These are phyloP conservation scores for Rhynchosporium agropyri DNA, from an alignment of 2,329 filamentous ascomycete species.

Conservation along the genomic window DNA sequence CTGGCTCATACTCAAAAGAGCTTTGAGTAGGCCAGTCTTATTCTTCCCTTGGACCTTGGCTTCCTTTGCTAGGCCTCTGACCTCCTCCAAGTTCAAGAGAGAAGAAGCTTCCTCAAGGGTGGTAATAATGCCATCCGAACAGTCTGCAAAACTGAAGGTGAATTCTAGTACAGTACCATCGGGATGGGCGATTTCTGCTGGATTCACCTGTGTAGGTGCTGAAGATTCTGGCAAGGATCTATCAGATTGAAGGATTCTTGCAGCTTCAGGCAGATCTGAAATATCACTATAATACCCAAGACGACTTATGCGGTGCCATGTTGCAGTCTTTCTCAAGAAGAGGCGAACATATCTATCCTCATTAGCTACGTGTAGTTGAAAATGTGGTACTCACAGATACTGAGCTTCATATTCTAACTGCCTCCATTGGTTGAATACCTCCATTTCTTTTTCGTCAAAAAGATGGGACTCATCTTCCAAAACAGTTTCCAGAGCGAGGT, in stretches of 20 bases:
- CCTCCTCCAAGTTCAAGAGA: slow-evolving; percentile 81
- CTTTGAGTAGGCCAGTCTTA: slow-evolving; percentile 76
- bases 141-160: slow-evolving; percentile 78
- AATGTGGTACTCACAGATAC: slow-evolving; percentile 70
- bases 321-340: slow-evolving; percentile 87
- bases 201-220: slow-evolving; percentile 36
- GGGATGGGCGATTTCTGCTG: slow-evolving; percentile 52
- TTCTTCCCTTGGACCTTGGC: slow-evolving; percentile 86
- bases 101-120: slow-evolving; percentile 82
- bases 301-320: slow-evolving; percentile 82
- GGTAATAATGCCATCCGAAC: slow-evolving; percentile 71
- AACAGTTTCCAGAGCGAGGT: slow-evolving; percentile 86
- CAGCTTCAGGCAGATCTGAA: slow-evolving; percentile 68
- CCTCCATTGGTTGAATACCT: slow-evolving; percentile 77
- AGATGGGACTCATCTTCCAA: slow-evolving; percentile 85
- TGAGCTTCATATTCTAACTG: slow-evolving; percentile 79
- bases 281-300: slow-evolving; percentile 85
- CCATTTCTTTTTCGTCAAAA: slow-evolving; percentile 77
- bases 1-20: slow-evolving; percentile 73
- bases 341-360: slow-evolving; percentile 77
- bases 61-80: slow-evolving; percentile 82
- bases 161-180: slow-evolving; percentile 53
- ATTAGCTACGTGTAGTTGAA: slow-evolving; percentile 20
- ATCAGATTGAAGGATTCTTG: slow-evolving; percentile 62
- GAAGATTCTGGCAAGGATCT: slow-evolving; percentile 55